Evolutionary conservation across 1,284 basidiomycete genomes (phyloP).

Genomic region (Xerocomus minutiporus): DNA sequence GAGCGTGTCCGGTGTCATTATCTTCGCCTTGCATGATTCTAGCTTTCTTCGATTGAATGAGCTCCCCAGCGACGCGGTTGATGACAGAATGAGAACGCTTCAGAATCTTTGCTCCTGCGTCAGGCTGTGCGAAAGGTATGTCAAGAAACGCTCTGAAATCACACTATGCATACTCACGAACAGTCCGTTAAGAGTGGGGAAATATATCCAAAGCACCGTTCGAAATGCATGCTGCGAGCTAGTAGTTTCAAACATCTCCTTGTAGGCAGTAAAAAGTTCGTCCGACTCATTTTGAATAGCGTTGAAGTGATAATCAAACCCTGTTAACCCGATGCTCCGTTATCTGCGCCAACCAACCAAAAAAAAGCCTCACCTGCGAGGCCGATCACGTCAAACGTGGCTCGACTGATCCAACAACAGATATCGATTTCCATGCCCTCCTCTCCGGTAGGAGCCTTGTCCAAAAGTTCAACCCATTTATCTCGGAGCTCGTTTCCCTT

Average conservation of each 20-base stretch:
- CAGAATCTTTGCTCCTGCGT: conserved; percentile 46
- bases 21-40: conserved; percentile 56
- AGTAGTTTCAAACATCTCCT: conserved; percentile 73
- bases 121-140: conserved; percentile 42
- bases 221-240: conserved; percentile 52
- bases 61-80: conserved; percentile 57
- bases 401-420: conserved; percentile 68
- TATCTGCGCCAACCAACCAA: not conserved
- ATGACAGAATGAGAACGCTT: conserved; percentile 58
- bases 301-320: conserved; percentile 76
- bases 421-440: conserved; percentile 48
- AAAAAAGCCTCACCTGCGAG: conserved; percentile 49
- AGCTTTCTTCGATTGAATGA: conserved; percentile 69
- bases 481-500: conserved; percentile 62
- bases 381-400: conserved; percentile 79
- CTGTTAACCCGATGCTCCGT: conserved; percentile 33
- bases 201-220: conserved; percentile 52
- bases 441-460: conserved; percentile 9
- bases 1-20: conserved; percentile 44
- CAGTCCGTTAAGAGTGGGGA: conserved; percentile 52
- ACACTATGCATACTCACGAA: conserved; percentile 44
- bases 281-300: conserved; percentile 72
- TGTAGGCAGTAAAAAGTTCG: conserved; percentile 71
- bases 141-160: not conserved
- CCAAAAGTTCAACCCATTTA: conserved; percentile 50